These are phyloP conservation scores for Phaeolepiota aurea DNA, from an alignment of 768 basidiomycete species.

Conservation along the genomic window DNA sequence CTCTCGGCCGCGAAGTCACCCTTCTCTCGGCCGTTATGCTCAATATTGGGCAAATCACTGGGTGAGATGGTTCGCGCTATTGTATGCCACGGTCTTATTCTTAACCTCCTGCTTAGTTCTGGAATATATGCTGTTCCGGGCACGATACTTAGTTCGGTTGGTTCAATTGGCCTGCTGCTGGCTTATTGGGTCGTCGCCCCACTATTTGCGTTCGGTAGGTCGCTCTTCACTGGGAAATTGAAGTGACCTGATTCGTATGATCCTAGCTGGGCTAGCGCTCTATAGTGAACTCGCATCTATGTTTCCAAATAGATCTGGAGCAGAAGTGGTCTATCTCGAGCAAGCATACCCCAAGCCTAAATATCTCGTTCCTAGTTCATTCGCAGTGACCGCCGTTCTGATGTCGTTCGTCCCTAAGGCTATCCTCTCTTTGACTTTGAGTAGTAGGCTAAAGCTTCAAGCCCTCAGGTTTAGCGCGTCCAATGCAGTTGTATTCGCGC, in stretches of 20 bases:
- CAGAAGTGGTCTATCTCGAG: slow-evolving; percentile 40
- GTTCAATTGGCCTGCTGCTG: slow-evolving; percentile 23
- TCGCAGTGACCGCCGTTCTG: slow-evolving; percentile 29
- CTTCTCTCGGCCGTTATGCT: slow-evolving; percentile 26
- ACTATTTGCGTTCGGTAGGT: slow-evolving; percentile 22
- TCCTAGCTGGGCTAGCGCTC: slow-evolving; percentile 22
- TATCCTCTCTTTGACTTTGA: slow-evolving; percentile 2
- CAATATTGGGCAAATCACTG: slow-evolving; percentile 25
- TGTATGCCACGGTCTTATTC: background rate
- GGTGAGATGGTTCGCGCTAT: slow-evolving; percentile 11
- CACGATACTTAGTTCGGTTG: slow-evolving; percentile 23
- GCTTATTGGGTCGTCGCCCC: slow-evolving; percentile 23
- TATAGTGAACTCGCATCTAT: slow-evolving; percentile 38
- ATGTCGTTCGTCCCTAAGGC: slow-evolving; percentile 22
- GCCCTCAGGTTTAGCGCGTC: slow-evolving; percentile 23
- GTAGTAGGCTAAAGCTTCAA: no score
- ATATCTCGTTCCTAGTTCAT: slow-evolving; percentile 33
- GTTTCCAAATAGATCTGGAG: slow-evolving; percentile 41
- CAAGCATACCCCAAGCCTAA: slow-evolving; percentile 35
- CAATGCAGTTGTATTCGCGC: slow-evolving; percentile 28
- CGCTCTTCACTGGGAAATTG: no score
- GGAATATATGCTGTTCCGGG: slow-evolving; percentile 29
- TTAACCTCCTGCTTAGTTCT: slow-evolving; percentile 13
- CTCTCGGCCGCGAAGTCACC: slow-evolving; percentile 23
- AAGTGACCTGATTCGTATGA: background rate